Base-by-base conservation (phyloP, 352 stramenopile genomes). In the Plasmopara halstedii region DNA sequence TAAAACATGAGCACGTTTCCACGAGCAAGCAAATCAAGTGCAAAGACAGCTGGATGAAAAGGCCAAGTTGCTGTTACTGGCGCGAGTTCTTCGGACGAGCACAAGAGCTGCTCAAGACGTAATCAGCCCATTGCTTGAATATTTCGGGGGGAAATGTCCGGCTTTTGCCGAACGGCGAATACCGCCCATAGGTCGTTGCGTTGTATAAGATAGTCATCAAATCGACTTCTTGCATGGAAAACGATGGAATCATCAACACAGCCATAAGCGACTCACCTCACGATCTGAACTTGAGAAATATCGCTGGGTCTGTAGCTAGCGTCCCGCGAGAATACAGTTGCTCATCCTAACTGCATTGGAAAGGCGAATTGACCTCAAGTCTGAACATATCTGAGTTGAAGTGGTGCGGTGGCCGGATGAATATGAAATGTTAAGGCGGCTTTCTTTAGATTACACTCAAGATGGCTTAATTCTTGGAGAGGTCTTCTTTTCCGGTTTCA, bases 61-160 rank as follows among this genome's bases (percentile, higher is more conserved):
- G 50, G 47, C 36, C 33, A 56, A 50, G n/a, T 56, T 63, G 53
- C 44, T 67, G 53, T 60, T 67, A 48, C 34, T 31, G 32, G 13
- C 32, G 52, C 52, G 32, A 42, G 29, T 58, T 62, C 49, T 22
- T 32, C 20, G 27, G 46, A 46, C 22, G 33, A 38, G 29, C 31
- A 18, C 21, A 37, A 32, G 38, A 54, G 31, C 20, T 41, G 46
- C 25, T 29, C 25, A 29, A 29, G 25, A 29, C 14, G 18, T 56
- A 49, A 48, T 43, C 39, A 53, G 18, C 33, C 55, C 42, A 43
- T 27, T 51, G 46, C 17, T 20, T 29, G 11, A 23, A 32, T 40
- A 50, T 44, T 47, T 50, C 48, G 36, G 31, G 37, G 29, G 19
- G 34, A 17, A 18, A 20, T 29, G 7, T 10, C 20, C 20, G 6